Conservation (phyloP, 208 protist genomes). For the Wallacemonas sp. region DNA sequence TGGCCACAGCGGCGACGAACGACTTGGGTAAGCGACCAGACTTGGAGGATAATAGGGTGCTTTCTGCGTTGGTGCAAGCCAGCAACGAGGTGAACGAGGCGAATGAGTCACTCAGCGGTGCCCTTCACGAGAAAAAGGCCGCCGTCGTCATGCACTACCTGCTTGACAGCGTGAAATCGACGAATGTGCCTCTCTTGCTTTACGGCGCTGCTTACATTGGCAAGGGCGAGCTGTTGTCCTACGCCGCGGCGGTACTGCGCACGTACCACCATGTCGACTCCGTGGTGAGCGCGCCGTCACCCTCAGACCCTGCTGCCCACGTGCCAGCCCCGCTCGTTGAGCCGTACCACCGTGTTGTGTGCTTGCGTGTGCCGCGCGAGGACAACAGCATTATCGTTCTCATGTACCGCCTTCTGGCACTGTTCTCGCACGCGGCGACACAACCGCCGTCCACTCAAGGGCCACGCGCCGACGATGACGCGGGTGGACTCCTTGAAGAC, state of each 20-base stretch:
- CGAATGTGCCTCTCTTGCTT: conserved; percentile 64
- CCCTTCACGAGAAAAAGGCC: conserved; percentile 38
- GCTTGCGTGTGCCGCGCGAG: conserved; percentile 26
- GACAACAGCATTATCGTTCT: conserved; percentile 55
- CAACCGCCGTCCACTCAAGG: background rate
- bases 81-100: background rate
- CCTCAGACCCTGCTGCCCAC: background rate
- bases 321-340: background rate
- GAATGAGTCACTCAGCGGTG: conserved; percentile 17
- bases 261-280: background rate
- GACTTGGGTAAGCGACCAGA: conserved; percentile 17
- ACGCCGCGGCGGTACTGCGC: conserved; percentile 33
- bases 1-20: no score
- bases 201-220: conserved; percentile 57
- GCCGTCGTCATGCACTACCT: conserved; percentile 34
- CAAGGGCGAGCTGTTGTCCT: conserved; percentile 56
- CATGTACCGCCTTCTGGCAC: conserved; percentile 51
- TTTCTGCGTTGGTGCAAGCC: no score
- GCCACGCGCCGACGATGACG: background rate
- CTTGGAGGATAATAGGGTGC: conserved; percentile 14
- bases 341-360: conserved; percentile 31
- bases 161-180: conserved; percentile 29
- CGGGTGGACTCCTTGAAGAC: background rate
- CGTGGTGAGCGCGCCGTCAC: background rate
- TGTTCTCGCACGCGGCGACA: conserved; percentile 20